A percentile compares a stretch with the other conserved stretches of the same genome.
Conservation (phyloP, 2,329 filamentous ascomycete genomes). For the Neonectria faginata region DNA sequence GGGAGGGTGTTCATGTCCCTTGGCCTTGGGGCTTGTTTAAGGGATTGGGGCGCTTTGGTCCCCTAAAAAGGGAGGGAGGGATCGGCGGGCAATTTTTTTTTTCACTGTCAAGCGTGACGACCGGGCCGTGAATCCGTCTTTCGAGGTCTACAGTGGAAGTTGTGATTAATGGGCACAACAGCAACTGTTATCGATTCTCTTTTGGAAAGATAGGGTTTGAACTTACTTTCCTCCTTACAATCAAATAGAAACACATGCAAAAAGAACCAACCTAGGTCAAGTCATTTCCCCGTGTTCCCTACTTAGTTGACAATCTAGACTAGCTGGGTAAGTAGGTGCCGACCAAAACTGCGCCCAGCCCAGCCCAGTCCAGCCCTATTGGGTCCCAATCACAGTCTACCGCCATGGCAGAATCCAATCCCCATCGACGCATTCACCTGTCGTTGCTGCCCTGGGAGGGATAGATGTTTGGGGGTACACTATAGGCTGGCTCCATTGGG, state of each 20-base stretch:
- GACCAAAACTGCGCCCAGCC: slow-evolving; percentile 1
- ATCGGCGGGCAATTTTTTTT: not conserved
- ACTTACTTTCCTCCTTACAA: not conserved
- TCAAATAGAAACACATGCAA: not conserved
- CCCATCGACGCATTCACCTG: slow-evolving; percentile 2
- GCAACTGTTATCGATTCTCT: not conserved
- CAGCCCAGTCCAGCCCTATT: slow-evolving; percentile 38
- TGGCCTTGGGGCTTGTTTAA: not conserved
- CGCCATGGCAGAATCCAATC: slow-evolving; percentile 18
- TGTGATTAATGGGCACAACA: not conserved
- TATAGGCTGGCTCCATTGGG: not conserved
- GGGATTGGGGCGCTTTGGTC: not conserved
- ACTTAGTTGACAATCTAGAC: too few species aligned
- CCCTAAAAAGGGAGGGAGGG: not conserved
- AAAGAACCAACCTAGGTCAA: not conserved
- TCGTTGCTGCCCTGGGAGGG: not conserved
- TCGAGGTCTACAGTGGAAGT: not conserved
- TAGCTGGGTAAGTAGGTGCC: too few species aligned
- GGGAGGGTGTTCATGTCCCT: not conserved
- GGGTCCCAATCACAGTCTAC: slow-evolving; percentile 40
- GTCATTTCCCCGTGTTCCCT: too few species aligned
- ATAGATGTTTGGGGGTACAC: not conserved
- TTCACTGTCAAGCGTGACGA: not conserved
- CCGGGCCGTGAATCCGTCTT: not conserved
- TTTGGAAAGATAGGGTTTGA: too few species aligned